Conservation (phyloP, 495 filamentous ascomycete genomes). For the Penicilliopsis zonata region DNA sequence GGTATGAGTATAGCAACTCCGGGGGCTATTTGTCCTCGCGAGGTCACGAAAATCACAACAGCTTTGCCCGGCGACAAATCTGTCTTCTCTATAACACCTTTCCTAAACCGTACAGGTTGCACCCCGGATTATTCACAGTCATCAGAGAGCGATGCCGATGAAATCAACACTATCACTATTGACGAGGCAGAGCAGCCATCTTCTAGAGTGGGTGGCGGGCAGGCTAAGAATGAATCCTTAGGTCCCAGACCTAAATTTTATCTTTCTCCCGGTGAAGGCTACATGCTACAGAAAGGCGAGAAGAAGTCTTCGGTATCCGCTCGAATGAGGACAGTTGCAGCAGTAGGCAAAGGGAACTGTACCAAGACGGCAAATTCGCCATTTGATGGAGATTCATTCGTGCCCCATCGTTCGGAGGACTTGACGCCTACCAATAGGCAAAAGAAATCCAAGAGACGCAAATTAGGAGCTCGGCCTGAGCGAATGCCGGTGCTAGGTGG, state of each 20-base stretch:
- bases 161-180: slow-evolving; percentile 3
- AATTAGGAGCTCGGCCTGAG: slow-evolving; percentile 47
- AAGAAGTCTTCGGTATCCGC: neutral
- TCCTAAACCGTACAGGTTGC: slow-evolving; percentile 65
- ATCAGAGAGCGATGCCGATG: slow-evolving; percentile 20
- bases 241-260: neutral
- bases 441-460: slow-evolving; percentile 62
- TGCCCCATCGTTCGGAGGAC: slow-evolving; percentile 1
- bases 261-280: neutral
- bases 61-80: slow-evolving; percentile 71
- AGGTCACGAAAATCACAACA: slow-evolving; percentile 36
- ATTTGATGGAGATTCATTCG: slow-evolving; percentile 1
- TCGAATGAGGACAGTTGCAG: neutral
- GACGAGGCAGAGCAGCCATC: neutral
- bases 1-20: slow-evolving; percentile 53
- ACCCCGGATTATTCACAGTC: slow-evolving; percentile 29
- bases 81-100: slow-evolving; percentile 84
- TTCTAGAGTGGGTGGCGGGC: neutral
- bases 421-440: slow-evolving; percentile 22
- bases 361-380: slow-evolving; percentile 1
- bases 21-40: slow-evolving; percentile 45
- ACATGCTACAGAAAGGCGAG: neutral
- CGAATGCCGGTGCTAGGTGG: slow-evolving; percentile 71
- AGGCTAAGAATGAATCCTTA: neutral
- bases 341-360: neutral